Base-by-base conservation (phyloP, 148 eudicot species). In the Rhododendron molle region DNA sequence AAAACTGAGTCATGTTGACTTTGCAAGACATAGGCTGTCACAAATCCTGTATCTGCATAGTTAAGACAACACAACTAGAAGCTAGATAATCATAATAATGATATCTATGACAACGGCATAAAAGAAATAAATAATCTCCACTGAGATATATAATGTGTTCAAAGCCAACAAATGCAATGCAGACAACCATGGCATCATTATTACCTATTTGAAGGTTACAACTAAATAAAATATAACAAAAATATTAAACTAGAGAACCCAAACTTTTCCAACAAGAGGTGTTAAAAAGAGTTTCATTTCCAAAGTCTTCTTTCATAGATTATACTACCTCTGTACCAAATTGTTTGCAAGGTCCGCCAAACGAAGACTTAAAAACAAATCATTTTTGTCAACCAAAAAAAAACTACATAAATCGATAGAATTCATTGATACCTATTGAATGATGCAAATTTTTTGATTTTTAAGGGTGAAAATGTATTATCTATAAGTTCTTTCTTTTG, bases 11-110 rank as follows among this genome's bases (percentile, higher is more conserved):
- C 15, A 50, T 36, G 56, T 28, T n/a, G 14, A 46, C 20, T 78
- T 76, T 6, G 62, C 71, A 52, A 56, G 83, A 56, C 43, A 44
- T 47, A 80, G 32, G 65, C 83, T 30, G 83, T 52, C 83, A 80
- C 26, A 32, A 15, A 80, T 30, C n/a, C 83, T 38, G 34, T 81
- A 56, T 9, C 71, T 14, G 32, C 8, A 40, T 7, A 8, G 50
- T 49, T 9, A 30, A 20, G 47, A 47, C 38, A 81, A 52, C 60
- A 54, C 62, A 47, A 28, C 34, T 14, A 47, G 52, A 47, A 78
- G n/a, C 28, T 20, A 15, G 71, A 56, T 56, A 80, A 21, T 49
- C 43, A 20, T 5, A 23, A 81, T 18, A 81, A 54, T 56, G 15
- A 13, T 23, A 34, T 56, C 83, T 13, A 50, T 12, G 28, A 81